Evolutionary conservation across 306 rosid genomes (phyloP).

Genomic region (Inga oerstediana): DNA sequence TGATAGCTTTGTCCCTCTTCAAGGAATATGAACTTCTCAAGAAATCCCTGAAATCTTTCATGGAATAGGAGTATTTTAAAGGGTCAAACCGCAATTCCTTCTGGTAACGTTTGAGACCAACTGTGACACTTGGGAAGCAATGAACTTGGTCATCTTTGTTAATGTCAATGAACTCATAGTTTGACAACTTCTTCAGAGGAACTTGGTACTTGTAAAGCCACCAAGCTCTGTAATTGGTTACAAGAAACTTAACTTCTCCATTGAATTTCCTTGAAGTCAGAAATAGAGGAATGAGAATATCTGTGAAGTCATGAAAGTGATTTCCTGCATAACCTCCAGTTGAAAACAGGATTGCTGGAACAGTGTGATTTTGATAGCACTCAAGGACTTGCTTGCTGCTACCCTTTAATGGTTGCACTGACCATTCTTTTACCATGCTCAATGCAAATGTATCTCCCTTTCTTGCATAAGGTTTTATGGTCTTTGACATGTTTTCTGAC

Average conservation of each 20-base stretch:
- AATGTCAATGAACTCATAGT: constrained; percentile 55
- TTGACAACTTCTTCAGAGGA: constrained; percentile 57
- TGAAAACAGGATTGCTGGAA: constrained; percentile 79
- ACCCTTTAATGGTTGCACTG: constrained; percentile 40
- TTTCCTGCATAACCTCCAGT: constrained; percentile 75
- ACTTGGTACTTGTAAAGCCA: constrained; percentile 57
- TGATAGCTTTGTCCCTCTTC: constrained; percentile 51
- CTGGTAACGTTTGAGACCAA: constrained; percentile 66
- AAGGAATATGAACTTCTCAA: constrained; percentile 60
- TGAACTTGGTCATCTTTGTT: constrained; percentile 64
- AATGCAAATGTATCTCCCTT: constrained; percentile 56
- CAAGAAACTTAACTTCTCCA: constrained; percentile 73
- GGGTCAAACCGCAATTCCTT: constrained; percentile 73
- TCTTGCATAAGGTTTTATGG: constrained; percentile 76
- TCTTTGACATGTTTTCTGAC: constrained; percentile 54
- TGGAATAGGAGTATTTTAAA: constrained; percentile 53
- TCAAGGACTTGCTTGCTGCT: constrained; percentile 35
- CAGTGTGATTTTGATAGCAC: constrained; percentile 56
- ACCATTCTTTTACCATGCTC: constrained; percentile 64
- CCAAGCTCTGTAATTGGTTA: constrained; percentile 49
- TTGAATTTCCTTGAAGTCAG: constrained; percentile 63
- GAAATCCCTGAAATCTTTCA: constrained; percentile 71
- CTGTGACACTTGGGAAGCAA: constrained; percentile 71
- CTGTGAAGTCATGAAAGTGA: constrained; percentile 89
- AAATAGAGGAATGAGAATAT: constrained; percentile 70